These are phyloP conservation scores for Parathielavia appendiculata DNA, from an alignment of 495 filamentous ascomycete species.

Conservation along the genomic window DNA sequence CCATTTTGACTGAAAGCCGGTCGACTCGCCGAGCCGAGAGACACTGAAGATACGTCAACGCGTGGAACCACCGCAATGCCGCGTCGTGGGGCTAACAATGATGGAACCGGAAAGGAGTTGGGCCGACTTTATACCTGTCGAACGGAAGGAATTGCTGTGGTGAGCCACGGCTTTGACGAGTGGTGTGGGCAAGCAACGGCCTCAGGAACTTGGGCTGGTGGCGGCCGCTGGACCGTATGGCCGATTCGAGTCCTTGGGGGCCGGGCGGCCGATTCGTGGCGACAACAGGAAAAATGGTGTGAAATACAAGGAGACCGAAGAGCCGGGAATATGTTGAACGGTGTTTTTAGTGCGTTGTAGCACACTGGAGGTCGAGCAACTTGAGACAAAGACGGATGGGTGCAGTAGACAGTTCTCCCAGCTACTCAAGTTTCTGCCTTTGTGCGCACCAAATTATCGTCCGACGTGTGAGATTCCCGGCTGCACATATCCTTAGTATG, in stretches of 20 bases:
- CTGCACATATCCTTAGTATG: conserved; percentile 9
- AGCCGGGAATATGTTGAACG: neutral
- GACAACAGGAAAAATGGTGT: neutral
- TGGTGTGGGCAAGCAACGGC: neutral
- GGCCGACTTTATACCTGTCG: conserved; percentile 1
- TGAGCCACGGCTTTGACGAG: neutral
- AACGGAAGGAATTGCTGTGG: too few species aligned
- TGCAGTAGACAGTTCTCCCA: neutral
- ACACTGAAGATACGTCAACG: neutral
- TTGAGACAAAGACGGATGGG: neutral
- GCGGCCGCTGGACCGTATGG: neutral
- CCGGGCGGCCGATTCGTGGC: neutral
- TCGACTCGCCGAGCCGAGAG: neutral
- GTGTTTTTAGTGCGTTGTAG: neutral
- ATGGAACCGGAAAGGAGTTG: neutral
- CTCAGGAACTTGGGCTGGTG: neutral
- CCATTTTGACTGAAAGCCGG: conserved; percentile 19
- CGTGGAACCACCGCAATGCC: neutral
- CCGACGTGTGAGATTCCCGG: neutral
- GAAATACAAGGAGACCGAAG: neutral
- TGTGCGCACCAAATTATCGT: conserved; percentile 4
- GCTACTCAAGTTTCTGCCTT: conserved; percentile 1
- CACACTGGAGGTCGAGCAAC: conserved; percentile 4
- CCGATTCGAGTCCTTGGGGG: neutral
- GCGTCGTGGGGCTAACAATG: neutral